Conservation (phyloP, 169 alveolate species). For the Theileria luwenshuni region DNA sequence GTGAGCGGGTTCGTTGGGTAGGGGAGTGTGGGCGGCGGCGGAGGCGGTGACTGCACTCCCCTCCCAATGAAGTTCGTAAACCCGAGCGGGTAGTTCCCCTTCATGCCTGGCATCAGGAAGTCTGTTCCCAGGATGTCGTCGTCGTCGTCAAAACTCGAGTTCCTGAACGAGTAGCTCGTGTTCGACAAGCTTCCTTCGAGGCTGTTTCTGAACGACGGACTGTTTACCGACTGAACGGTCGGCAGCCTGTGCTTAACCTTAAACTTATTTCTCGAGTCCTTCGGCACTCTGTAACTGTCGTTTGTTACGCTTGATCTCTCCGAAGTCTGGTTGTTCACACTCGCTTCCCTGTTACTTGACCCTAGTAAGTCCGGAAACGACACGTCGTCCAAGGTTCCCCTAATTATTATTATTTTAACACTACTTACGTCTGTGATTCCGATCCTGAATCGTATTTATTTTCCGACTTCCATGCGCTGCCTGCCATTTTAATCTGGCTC, state of each 20-base stretch:
- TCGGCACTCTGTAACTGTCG: not conserved
- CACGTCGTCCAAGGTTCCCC: constrained; percentile 46
- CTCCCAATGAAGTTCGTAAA: constrained; percentile 61
- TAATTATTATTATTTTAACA: not conserved
- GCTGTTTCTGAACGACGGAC: not conserved
- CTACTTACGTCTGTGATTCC: constrained; percentile 12
- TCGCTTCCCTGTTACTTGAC: constrained; percentile 34
- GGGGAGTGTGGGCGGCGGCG: constrained; percentile 65
- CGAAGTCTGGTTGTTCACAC: constrained; percentile 19
- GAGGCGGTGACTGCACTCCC: constrained; percentile 43
- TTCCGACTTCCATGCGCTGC: constrained; percentile 71
- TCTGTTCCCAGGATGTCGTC: constrained; percentile 53
- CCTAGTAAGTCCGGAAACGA: constrained; percentile 56
- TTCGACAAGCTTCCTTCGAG: constrained; percentile 5
- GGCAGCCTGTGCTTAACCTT: constrained; percentile 5
- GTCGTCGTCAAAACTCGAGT: constrained; percentile 2
- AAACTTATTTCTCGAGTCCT: not conserved
- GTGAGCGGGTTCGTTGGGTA: constrained; percentile 9
- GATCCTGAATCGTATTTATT: constrained; percentile 10
- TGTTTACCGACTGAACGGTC: not conserved
- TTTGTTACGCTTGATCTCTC: constrained; percentile 14
- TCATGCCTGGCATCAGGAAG: constrained; percentile 68
- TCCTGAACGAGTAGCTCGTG: constrained; percentile 15
- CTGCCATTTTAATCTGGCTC: constrained; percentile 42
- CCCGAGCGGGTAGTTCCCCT: constrained; percentile 65